A percentile compares a stretch with the other conserved stretches of the same genome.
Evolutionary conservation across 2,329 filamentous ascomycete genomes (phyloP).

Genomic region (Neurospora sp.): DNA sequence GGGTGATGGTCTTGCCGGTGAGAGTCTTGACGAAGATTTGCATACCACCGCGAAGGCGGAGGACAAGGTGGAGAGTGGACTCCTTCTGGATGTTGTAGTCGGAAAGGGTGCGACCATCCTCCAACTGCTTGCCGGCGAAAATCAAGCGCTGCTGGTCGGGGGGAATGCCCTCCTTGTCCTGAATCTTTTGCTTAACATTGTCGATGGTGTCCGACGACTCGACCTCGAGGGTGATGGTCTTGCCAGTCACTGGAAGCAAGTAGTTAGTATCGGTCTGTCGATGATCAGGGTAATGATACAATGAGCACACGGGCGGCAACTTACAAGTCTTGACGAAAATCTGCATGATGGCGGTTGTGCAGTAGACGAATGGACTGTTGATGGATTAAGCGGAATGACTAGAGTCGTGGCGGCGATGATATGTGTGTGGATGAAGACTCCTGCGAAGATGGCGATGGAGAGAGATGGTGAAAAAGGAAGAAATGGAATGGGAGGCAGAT

Average conservation of each 20-base stretch:
- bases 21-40: conserved; percentile 75
- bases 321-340: conserved; percentile 96
- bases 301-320: conserved; percentile 30
- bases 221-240: conserved; percentile 76
- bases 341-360: conserved; percentile 59
- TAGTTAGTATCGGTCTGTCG: conserved; percentile 22
- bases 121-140: conserved; percentile 52
- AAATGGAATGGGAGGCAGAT: conserved; percentile 19
- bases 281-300: conserved; percentile 31
- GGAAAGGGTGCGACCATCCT: conserved; percentile 41
- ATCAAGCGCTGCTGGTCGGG: conserved; percentile 79
- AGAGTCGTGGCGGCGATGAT: conserved; percentile 8
- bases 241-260: conserved; percentile 57
- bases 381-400: conserved; percentile 1
- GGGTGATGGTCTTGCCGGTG: conserved; percentile 89
- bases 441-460: not conserved
- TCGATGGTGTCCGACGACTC: conserved; percentile 73
- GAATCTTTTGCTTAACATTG: conserved; percentile 83
- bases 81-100: conserved; percentile 53
- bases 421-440: not conserved
- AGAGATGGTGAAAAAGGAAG: conserved; percentile 13
- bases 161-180: conserved; percentile 85
- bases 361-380: conserved; percentile 2
- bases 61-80: conserved; percentile 64
- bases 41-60: conserved; percentile 59